These are phyloP conservation scores for Hymenochaete sp. DNA, from an alignment of 1,284 basidiomycete species.

Conservation along the genomic window DNA sequence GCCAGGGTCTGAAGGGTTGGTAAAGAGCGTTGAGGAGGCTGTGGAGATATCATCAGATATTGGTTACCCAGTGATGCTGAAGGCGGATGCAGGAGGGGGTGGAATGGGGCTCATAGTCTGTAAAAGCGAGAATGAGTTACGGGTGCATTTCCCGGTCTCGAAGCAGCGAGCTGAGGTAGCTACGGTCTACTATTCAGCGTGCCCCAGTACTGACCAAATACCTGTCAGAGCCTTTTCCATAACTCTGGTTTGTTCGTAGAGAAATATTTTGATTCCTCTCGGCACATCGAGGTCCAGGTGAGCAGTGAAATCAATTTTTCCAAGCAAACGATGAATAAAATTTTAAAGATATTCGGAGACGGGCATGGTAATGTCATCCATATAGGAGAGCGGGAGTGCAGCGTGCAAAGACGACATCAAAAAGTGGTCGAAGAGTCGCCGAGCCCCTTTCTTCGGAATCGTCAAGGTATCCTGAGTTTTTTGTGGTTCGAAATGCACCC, in stretches of 20 bases:
- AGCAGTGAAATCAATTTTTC: too few species aligned
- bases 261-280: slow-evolving; percentile 44
- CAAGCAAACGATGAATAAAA: neutral
- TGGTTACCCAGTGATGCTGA: slow-evolving; percentile 60
- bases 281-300: slow-evolving; percentile 65
- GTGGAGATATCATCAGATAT: slow-evolving; percentile 33
- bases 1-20: slow-evolving; percentile 45
- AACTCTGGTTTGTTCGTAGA: slow-evolving; percentile 54
- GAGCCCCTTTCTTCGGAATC: slow-evolving; percentile 39
- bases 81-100: slow-evolving; percentile 64
- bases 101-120: slow-evolving; percentile 65
- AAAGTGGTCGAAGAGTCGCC: slow-evolving; percentile 68
- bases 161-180: slow-evolving; percentile 35
- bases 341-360: slow-evolving; percentile 52
- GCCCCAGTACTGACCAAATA: neutral
- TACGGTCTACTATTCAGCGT: slow-evolving; percentile 10
- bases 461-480: slow-evolving; percentile 28
- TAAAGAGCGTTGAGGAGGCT: slow-evolving; percentile 38
- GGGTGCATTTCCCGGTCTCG: slow-evolving; percentile 30
- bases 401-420: slow-evolving; percentile 62
- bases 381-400: slow-evolving; percentile 66
- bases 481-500: slow-evolving; percentile 1
- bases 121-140: slow-evolving; percentile 34
- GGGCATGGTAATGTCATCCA: slow-evolving; percentile 50
- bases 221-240: slow-evolving; percentile 30